phyloP scores from a whole-genome alignment of 495 filamentous ascomycete species.

The Penicillium taxi region DNA sequence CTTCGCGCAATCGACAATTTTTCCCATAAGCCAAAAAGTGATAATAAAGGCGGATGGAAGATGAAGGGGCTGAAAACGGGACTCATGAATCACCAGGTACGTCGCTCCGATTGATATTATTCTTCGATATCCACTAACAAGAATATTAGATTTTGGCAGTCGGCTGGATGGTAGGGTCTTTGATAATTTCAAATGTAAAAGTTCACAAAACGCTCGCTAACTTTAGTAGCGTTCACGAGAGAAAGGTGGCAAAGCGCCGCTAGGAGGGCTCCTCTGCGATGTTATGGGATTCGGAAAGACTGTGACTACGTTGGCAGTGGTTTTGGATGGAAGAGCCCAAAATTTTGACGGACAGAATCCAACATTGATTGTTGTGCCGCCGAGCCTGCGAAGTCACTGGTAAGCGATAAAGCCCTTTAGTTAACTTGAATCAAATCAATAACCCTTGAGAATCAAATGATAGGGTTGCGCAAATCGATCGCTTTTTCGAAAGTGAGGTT shows the following conservation, averaged over 20 bases:
- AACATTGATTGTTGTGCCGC: constrained; percentile 46
- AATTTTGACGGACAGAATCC: constrained; percentile 13
- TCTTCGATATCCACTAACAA: too few relatives aligned
- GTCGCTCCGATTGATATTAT: too few relatives aligned
- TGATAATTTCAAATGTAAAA: neutral
- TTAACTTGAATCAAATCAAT: neutral
- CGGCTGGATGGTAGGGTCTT: constrained; percentile 44
- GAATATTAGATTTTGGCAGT: constrained; percentile 45
- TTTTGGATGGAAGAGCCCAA: constrained; percentile 37
- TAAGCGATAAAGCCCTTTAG: constrained; percentile 5
- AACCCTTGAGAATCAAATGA: constrained; percentile 2
- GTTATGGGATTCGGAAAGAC: constrained; percentile 62
- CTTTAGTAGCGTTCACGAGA: constrained; percentile 38
- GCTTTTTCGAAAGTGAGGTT: too few relatives aligned
- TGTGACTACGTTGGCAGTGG: constrained; percentile 40
- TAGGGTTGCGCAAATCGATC: constrained; percentile 19
- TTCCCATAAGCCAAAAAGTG: constrained; percentile 15
- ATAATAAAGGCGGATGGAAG: constrained; percentile 37
- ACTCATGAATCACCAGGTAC: too few relatives aligned
- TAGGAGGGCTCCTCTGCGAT: constrained; percentile 51
- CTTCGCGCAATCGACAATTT: neutral
- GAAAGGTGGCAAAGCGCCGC: constrained; percentile 25
- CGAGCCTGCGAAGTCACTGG: constrained; percentile 39
- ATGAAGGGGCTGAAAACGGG: constrained; percentile 40
- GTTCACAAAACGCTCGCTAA: constrained; percentile 2